These are phyloP conservation scores for Pseudogymnoascus sp. DNA, from an alignment of 2,329 filamentous ascomycete genomes.

Conservation along the genomic window DNA sequence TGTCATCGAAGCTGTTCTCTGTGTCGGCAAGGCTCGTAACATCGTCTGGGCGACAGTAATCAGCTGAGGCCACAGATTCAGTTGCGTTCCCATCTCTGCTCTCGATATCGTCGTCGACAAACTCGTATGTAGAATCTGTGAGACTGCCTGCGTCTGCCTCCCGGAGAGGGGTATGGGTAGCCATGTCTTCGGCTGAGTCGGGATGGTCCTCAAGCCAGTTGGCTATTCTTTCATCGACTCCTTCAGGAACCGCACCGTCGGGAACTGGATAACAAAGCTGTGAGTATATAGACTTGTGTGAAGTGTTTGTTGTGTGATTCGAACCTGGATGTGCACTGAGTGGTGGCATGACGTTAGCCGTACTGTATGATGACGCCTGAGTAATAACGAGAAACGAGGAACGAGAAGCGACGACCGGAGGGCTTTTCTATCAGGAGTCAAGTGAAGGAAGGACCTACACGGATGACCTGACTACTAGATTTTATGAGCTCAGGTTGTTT, in stretches of 20 bases:
- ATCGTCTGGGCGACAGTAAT: slow-evolving; percentile 28
- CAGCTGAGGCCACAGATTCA: slow-evolving; percentile 29
- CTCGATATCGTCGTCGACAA: slow-evolving; percentile 30
- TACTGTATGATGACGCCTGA: slow-evolving; percentile 9
- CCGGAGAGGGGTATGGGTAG: slow-evolving; percentile 19
- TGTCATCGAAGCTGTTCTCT: slow-evolving; percentile 28
- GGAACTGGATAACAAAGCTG: slow-evolving; percentile 17
- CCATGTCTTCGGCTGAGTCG: slow-evolving; percentile 20
- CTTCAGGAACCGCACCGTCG: slow-evolving; percentile 5
- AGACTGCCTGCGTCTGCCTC: slow-evolving; percentile 24
- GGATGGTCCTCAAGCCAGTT: slow-evolving; percentile 24
- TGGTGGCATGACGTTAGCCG: slow-evolving; percentile 28
- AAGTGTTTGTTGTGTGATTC: slow-evolving; percentile 10
- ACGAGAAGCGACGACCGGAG: neutral
- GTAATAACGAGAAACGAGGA: neutral
- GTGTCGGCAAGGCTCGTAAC: slow-evolving; percentile 30
- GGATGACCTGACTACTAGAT: neutral
- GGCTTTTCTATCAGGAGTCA: neutral
- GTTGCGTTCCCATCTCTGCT: slow-evolving; percentile 29
- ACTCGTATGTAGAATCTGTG: slow-evolving; percentile 29
- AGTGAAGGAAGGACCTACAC: slow-evolving; percentile 4
- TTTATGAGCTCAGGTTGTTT: slow-evolving; percentile 6
- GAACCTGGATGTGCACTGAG: slow-evolving; percentile 20
- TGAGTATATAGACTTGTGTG: slow-evolving; percentile 14
- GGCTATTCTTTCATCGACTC: slow-evolving; percentile 22